Conservation (phyloP, 306 rosid species). For the Vigna unguiculata region DNA sequence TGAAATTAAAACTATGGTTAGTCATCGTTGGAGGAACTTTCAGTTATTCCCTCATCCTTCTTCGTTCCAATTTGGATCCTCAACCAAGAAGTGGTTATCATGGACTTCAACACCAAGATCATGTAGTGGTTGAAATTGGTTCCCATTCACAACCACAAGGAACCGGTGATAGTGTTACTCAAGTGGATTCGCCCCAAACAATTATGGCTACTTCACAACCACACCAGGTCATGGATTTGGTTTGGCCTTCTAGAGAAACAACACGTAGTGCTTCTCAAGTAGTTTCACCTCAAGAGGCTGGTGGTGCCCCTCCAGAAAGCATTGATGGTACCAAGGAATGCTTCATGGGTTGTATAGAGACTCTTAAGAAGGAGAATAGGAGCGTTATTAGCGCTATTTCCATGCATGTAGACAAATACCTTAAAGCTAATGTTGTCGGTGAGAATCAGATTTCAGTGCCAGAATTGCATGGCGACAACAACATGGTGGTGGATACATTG, state of each 20-base stretch:
- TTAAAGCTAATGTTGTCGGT: not conserved
- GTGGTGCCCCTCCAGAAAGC: not conserved
- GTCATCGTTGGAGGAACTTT: conserved; percentile 24
- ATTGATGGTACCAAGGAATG: not conserved
- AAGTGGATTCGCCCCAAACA: not conserved
- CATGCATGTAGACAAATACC: not conserved
- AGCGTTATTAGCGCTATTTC: not conserved
- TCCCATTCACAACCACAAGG: not conserved
- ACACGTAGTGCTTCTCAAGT: not conserved
- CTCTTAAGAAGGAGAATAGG: not conserved
- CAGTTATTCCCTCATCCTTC: conserved; percentile 26
- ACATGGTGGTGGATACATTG: conserved; percentile 65
- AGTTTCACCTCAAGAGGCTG: not conserved
- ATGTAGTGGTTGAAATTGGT: not conserved
- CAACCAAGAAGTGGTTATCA: not conserved
- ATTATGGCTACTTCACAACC: not conserved
- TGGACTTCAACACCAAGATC: not conserved
- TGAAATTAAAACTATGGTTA: conserved; percentile 22
- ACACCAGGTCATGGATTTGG: not conserved
- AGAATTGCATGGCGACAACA: conserved; percentile 35
- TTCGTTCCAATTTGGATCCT: not conserved
- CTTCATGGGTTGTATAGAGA: not conserved
- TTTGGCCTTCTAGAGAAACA: not conserved
- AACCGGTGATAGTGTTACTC: not conserved
- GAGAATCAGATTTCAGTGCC: not conserved